Base-by-base conservation (phyloP, 805 yeast genomes). In the Yarrowia sp. region DNA sequence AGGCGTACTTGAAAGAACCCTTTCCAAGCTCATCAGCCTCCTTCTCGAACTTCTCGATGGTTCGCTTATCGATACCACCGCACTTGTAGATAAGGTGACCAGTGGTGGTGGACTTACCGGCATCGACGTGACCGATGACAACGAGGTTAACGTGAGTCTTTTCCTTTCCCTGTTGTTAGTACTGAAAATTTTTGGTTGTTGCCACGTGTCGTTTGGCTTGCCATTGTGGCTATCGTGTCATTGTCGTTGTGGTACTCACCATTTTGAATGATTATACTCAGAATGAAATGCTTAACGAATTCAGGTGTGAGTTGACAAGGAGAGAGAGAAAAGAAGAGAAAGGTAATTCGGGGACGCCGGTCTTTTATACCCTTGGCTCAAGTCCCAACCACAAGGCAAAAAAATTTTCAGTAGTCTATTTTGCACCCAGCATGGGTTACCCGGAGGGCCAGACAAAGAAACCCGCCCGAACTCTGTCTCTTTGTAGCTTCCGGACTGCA, bases 101-200 rank as follows among this genome's bases (percentile, higher is more conserved):
- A 81, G 98, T 92, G 83, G 98, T 93, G 80, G 98, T 92, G 72
- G 98, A 93, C 86, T 90, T 89, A 84, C 93, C 93, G 77, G 98
- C 92, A 85, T 93, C 98, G 98, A 95, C 98, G 96, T 93, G 98
- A 84, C 98, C 99, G 83, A 93, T 93, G 81, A 95, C 98, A 83
- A 95, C 99, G 85, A 93, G 96, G 97, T 93, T 93, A 86, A 93
- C 90, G 90, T 93, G 98, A 83, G 85, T 78, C 89, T 93, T 92
- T 79, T 87, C 97, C 84, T 91, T 91, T 87, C 97, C 97, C 96
- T 77, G 65, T 62, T 45, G 64, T 58, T 43, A 43, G 64, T 58
- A 32, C 13, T 15, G 36, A 8, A n/a, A n/a, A 14, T 15, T 15
- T 47, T 8, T 8, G 9, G 14, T 7, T n/a, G 18, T 15, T 28